phyloP scores from a whole-genome alignment of 768 basidiomycete genomes.

The Krasilnikovozyma curviuscula region DNA sequence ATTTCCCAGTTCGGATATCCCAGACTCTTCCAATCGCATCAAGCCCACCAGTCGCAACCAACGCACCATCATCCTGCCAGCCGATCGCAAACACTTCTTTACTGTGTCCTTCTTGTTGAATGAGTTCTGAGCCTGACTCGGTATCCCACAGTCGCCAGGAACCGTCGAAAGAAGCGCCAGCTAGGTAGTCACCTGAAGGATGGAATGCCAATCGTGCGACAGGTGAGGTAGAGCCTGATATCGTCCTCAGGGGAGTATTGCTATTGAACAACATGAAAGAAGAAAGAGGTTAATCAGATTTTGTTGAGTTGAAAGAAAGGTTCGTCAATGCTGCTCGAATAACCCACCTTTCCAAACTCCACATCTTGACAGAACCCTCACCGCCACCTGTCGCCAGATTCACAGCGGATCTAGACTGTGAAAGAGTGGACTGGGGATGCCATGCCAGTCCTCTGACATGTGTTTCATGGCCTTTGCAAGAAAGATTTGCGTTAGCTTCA shows the following conservation, averaged over 20 bases:
- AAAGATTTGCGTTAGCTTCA: neutral
- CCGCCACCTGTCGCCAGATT: constrained; percentile 84
- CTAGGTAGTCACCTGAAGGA: constrained; percentile 81
- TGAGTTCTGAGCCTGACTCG: constrained; percentile 40
- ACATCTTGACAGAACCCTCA: constrained; percentile 66
- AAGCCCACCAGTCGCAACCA: constrained; percentile 82
- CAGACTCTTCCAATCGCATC: constrained; percentile 95
- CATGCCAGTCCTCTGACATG: constrained; percentile 89
- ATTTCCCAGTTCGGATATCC: constrained; percentile 86
- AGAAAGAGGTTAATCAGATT: neutral
- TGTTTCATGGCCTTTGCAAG: constrained; percentile 53
- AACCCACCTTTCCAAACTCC: constrained; percentile 67
- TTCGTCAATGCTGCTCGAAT: no score
- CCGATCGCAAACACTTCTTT: constrained; percentile 92
- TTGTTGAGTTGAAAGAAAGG: neutral
- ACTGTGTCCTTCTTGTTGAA: constrained; percentile 89
- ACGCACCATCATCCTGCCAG: constrained; percentile 84
- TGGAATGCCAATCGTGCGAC: constrained; percentile 92
- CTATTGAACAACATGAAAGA: no score
- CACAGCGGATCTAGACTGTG: constrained; percentile 41
- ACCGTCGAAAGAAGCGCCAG: constrained; percentile 88
- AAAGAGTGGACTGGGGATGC: constrained; percentile 80
- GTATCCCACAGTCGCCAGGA: constrained; percentile 98
- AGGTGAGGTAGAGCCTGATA: constrained; percentile 76
- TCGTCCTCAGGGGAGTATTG: constrained; percentile 61